These are phyloP conservation scores for Gynochthodes officinalis DNA, from an alignment of 257 asterid genomes.

Conservation along the genomic window DNA sequence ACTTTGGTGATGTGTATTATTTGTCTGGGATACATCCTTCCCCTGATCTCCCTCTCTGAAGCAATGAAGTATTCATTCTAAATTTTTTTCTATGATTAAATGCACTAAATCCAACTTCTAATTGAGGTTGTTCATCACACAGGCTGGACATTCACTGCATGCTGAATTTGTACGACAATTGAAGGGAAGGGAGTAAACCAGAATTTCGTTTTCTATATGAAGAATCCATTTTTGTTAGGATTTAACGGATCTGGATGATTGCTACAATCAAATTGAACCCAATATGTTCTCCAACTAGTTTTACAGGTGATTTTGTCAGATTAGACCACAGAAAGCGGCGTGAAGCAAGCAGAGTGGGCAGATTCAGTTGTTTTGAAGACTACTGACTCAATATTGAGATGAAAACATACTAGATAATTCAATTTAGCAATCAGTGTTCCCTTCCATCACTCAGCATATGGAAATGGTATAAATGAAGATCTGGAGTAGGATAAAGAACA, in stretches of 20 bases:
- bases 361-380: no score
- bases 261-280: constrained; percentile 1
- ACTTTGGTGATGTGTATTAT: neutral
- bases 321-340: no score
- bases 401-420: no score
- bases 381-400: no score
- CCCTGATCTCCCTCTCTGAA: neutral
- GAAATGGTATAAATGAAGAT: no score
- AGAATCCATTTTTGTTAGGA: neutral
- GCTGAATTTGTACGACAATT: constrained; percentile 59
- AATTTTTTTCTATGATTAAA: neutral
- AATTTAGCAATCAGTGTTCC: no score
- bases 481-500: no score
- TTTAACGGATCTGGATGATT: neutral
- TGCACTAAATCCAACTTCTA: neutral
- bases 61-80: neutral
- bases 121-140: constrained; percentile 15
- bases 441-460: no score
- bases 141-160: constrained; percentile 87
- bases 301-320: no score
- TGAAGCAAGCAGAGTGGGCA: no score
- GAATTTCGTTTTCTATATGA: neutral
- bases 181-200: constrained; percentile 20
- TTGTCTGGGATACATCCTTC: neutral
- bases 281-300: neutral